These are phyloP conservation scores for Monoraphidium neglectum DNA, from an alignment of 139 green algal species.

Conservation along the genomic window DNA sequence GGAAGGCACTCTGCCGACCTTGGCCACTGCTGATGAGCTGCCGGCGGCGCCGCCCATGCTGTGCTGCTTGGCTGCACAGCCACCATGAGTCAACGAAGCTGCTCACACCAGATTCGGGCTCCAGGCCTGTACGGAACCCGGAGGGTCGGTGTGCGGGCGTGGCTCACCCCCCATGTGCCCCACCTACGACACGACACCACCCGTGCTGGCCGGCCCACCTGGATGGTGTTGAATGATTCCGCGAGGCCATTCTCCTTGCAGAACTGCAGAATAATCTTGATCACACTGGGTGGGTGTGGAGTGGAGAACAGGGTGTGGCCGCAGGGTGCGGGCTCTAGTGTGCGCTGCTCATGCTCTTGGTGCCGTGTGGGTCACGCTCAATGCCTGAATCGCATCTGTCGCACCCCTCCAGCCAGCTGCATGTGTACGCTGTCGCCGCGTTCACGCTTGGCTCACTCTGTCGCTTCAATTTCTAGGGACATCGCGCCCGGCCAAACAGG, in stretches of 20 bases:
- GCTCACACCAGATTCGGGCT: background rate
- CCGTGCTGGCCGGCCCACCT: constrained; percentile 50
- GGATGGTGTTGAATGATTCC: constrained; percentile 87
- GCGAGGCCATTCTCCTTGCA: constrained; percentile 93
- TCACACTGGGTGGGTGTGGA: constrained; percentile 69
- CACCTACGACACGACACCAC: no score
- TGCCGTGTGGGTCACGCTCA: no score
- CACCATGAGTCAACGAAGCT: no score
- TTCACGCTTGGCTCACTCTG: constrained; percentile 62
- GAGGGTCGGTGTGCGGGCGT: background rate
- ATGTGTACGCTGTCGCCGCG: background rate
- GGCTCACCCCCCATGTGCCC: background rate
- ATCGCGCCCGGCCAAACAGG: constrained; percentile 33
- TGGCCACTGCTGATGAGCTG: no score
- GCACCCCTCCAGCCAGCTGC: background rate
- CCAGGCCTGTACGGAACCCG: background rate
- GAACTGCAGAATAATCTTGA: constrained; percentile 98
- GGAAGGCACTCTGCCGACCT: no score
- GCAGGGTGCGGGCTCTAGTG: no score
- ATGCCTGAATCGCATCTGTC: background rate
- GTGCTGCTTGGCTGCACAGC: no score
- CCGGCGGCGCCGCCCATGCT: no score
- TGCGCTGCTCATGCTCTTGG: no score
- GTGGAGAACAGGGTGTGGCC: no score
- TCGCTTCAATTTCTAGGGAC: constrained; percentile 85